These are phyloP conservation scores for Fraxinus sp. DNA, from an alignment of 305 asterid genomes.

Conservation along the genomic window DNA sequence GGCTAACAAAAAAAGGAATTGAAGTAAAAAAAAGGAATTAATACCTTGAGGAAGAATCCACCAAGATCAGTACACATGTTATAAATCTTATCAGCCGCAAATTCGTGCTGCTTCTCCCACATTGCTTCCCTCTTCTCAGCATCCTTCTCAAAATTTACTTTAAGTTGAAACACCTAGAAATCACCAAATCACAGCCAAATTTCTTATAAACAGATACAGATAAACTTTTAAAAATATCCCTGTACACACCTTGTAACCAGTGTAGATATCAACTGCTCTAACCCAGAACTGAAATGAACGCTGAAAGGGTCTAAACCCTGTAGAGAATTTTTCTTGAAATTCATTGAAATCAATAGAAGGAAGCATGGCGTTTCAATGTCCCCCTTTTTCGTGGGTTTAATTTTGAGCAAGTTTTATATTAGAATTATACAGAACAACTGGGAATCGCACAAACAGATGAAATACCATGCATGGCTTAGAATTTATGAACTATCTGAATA, in stretches of 20 bases:
- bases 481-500: background rate
- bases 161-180: constrained; percentile 71
- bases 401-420: background rate
- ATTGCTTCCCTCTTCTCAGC: constrained; percentile 67
- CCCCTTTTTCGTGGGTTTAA: background rate
- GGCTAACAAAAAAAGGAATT: background rate
- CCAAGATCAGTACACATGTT: constrained; percentile 91
- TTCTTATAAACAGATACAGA: background rate
- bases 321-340: constrained; percentile 58
- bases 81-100: constrained; percentile 89
- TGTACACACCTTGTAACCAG: constrained; percentile 80
- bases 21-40: background rate
- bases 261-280: constrained; percentile 79
- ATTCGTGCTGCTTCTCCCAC: constrained; percentile 92
- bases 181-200: background rate
- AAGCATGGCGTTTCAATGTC: constrained; percentile 30
- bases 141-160: constrained; percentile 73
- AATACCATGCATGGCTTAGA: constrained; percentile 22
- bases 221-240: background rate
- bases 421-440: background rate
- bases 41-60: constrained; percentile 93
- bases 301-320: constrained; percentile 70
- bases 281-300: constrained; percentile 95
- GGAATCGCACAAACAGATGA: background rate
- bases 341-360: constrained; percentile 52